A percentile compares a stretch with the other conserved stretches of the same genome.
Conservation (phyloP, 305 asterid genomes). For the Solanum hybrid region DNA sequence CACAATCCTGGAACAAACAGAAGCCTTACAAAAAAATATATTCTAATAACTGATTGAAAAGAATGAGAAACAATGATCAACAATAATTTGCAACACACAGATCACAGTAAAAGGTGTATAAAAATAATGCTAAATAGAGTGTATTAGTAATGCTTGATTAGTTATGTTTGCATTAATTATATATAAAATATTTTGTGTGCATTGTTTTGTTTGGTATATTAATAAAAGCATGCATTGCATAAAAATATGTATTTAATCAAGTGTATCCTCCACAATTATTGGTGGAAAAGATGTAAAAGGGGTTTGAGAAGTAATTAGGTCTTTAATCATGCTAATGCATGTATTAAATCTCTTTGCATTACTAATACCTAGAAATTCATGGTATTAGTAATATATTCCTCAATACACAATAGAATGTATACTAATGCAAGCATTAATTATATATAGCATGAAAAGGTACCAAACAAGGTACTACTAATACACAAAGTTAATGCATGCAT, state of each 20-base stretch:
- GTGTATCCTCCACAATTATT: background rate
- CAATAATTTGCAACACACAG: background rate
- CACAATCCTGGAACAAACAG: background rate
- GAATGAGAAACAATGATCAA: background rate
- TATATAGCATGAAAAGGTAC: background rate
- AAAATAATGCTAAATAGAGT: background rate
- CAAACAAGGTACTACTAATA: too few species aligned
- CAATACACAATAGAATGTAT: too few species aligned
- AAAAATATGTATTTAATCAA: background rate
- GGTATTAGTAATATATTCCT: too few species aligned
- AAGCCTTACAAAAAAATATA: background rate
- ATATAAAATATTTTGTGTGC: background rate
- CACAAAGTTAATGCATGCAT: background rate
- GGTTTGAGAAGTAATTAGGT: background rate
- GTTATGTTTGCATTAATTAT: too few species aligned
- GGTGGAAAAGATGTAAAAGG: background rate
- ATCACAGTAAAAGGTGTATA: background rate
- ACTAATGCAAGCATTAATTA: background rate
- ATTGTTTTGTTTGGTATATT: background rate
- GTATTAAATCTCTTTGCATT: background rate
- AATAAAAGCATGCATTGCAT: background rate
- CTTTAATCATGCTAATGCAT: background rate
- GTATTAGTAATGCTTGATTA: background rate
- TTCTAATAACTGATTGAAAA: background rate
- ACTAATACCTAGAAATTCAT: too few species aligned